A percentile compares a stretch with the other conserved stretches of the same genome.
Conservation (phyloP, 768 basidiomycete species). For the Boletus vermiculosoides region DNA sequence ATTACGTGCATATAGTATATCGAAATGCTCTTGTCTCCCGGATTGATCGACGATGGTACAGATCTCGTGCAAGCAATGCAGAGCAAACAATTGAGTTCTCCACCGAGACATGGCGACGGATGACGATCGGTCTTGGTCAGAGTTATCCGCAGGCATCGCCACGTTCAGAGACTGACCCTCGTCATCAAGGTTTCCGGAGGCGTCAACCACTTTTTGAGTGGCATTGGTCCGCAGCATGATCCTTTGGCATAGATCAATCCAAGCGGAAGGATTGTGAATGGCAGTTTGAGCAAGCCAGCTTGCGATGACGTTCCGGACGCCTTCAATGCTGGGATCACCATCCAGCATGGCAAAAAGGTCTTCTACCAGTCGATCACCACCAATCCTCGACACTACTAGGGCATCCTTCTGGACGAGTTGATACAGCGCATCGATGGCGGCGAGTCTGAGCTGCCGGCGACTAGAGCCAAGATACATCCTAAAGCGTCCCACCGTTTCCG, state of each 20-base stretch:
- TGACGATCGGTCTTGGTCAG: conserved; percentile 33
- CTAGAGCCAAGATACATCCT: conserved; percentile 76
- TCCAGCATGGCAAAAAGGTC: conserved; percentile 95
- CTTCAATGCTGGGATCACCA: conserved; percentile 90
- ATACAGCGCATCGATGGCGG: conserved; percentile 94
- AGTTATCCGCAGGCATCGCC: conserved; percentile 37
- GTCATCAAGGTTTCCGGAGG: conserved; percentile 69
- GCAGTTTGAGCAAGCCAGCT: conserved; percentile 97
- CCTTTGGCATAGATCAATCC: conserved; percentile 96
- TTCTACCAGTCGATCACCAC: conserved; percentile 91
- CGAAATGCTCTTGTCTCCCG: conserved; percentile 80
- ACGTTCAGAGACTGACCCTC: conserved; percentile 89
- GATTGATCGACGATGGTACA: conserved; percentile 72
- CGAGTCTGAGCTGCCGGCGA: conserved; percentile 82
- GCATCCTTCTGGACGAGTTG: conserved; percentile 97
- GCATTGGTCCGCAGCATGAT: conserved; percentile 96
- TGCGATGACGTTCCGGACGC: conserved; percentile 87
- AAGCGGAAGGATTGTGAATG: conserved; percentile 88
- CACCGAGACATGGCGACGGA: conserved; percentile 73
- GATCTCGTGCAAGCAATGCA: conserved; percentile 89
- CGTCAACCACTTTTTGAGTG: conserved; percentile 69
- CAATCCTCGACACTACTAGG: conserved; percentile 84
- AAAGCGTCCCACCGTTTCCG: conserved; percentile 76
- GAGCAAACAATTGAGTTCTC: conserved; percentile 94
- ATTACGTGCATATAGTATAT: conserved; percentile 65